Percentiles rank a stretch among this genome's conserved stretches.
Conservation (phyloP, 768 basidiomycete genomes). For the Naganishia friedmannii region DNA sequence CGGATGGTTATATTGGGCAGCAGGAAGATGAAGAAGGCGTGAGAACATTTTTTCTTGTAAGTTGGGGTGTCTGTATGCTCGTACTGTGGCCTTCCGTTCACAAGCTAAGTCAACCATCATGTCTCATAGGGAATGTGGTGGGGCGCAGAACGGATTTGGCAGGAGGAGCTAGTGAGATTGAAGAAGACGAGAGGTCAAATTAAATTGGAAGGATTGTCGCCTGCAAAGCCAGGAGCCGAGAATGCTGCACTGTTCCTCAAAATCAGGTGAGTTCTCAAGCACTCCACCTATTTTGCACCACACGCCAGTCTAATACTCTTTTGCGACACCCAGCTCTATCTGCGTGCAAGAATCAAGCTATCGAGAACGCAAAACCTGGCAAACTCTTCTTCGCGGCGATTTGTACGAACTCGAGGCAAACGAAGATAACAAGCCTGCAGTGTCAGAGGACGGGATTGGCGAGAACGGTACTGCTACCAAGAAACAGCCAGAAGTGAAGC, state of each 20-base stretch:
- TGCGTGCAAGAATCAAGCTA: conserved; percentile 4
- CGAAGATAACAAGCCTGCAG: not conserved
- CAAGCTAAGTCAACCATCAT: no score
- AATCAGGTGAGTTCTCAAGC: not conserved
- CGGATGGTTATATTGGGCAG: conserved; percentile 17
- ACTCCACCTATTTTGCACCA: not conserved
- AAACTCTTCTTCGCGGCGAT: conserved; percentile 7
- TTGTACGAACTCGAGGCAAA: conserved; percentile 1
- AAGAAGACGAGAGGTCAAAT: not conserved
- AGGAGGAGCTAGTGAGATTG: conserved; percentile 14
- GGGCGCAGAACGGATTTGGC: conserved; percentile 19
- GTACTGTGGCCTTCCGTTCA: not conserved
- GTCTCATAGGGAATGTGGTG: conserved; percentile 11
- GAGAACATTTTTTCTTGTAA: conserved; percentile 17
- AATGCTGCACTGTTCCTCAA: conserved; percentile 19
- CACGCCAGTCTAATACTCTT: not conserved
- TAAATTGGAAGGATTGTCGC: not conserved
- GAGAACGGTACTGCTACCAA: not conserved
- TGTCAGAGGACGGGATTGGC: not conserved
- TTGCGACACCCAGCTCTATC: not conserved
- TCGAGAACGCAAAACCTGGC: conserved; percentile 16
- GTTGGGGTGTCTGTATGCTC: not conserved
- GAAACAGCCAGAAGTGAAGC: not conserved
- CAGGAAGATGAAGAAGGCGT: conserved; percentile 6
- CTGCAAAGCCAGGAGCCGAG: not conserved